phyloP scores from a whole-genome alignment of 1,284 basidiomycete genomes.

The Puccinia coronata region DNA sequence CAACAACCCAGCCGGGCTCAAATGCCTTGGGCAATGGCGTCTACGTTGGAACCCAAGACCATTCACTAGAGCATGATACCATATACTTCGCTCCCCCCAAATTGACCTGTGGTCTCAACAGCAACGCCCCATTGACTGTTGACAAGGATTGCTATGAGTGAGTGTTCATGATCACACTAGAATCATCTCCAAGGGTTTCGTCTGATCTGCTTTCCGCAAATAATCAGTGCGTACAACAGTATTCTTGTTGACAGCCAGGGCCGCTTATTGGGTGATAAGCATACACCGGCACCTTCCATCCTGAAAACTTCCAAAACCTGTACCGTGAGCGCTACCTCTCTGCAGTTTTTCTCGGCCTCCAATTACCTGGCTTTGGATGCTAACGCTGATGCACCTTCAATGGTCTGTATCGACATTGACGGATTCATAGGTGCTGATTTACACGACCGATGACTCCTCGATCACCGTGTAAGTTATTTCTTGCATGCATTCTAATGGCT shows the following conservation, averaged over 20 bases:
- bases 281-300: background rate
- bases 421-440: background rate
- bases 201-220: background rate
- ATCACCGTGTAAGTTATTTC: background rate
- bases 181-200: background rate
- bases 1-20: background rate
- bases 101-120: constrained; percentile 1
- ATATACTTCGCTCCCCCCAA: background rate
- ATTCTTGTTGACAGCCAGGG: background rate
- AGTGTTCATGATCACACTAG: background rate
- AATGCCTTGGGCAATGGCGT: background rate
- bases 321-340: background rate
- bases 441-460: constrained; percentile 3
- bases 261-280: background rate
- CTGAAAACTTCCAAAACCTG: background rate
- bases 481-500: no score
- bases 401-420: no score
- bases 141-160: background rate
- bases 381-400: no score
- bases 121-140: background rate
- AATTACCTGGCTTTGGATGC: background rate
- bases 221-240: background rate
- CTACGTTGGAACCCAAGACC: background rate
- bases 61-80: background rate
- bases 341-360: background rate